Percentiles rank a stretch among this genome's conserved stretches.
Conservation (phyloP, 371 early-diverging fungal genomes). For the Circinella umbellata region DNA sequence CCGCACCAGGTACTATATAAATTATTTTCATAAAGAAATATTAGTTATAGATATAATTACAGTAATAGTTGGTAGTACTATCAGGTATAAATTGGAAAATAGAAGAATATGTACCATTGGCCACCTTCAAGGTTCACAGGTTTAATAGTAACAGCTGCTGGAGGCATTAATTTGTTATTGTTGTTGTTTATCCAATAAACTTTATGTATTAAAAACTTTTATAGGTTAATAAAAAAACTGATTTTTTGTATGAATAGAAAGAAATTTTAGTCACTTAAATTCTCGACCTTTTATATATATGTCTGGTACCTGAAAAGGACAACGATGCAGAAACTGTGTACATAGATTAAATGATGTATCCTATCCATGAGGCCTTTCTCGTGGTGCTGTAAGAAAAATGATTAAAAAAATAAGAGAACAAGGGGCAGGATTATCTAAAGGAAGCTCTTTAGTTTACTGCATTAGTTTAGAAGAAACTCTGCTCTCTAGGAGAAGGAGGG, state of each 20-base stretch:
- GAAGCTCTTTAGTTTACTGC: background rate
- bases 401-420: background rate
- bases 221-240: background rate
- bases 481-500: background rate
- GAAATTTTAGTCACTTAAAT: background rate
- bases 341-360: background rate
- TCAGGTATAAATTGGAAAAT: too few species aligned
- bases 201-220: too few species aligned
- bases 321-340: background rate
- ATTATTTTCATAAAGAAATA: too few species aligned
- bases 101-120: constrained; percentile 14
- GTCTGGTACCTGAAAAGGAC: background rate
- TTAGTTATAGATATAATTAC: background rate
- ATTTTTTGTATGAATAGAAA: background rate
- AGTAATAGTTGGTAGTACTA: too few species aligned
- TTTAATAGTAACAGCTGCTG: background rate
- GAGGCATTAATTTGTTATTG: background rate
- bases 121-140: constrained; percentile 23
- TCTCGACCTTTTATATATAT: background rate
- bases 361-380: constrained; percentile 13
- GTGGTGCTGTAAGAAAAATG: background rate
- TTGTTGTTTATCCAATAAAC: too few species aligned
- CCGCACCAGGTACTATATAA: constrained; percentile 21
- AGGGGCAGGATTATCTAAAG: too few species aligned
- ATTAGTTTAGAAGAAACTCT: background rate